Conservation (phyloP, 2,329 filamentous ascomycete species). For the Nigrospora sphaerica region DNA sequence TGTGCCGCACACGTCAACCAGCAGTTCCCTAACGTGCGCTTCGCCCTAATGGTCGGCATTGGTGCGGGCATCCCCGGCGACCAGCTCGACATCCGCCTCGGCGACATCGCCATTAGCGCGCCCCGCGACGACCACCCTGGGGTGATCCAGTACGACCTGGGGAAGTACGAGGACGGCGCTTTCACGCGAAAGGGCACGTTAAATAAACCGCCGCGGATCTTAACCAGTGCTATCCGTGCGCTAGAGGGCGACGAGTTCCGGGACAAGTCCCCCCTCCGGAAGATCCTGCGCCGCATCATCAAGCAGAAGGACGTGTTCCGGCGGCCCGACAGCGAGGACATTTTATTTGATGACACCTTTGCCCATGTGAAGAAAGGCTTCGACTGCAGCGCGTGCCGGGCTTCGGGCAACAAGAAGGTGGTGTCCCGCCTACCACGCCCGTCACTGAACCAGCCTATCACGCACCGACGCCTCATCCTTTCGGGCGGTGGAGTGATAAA, state of each 20-base stretch:
- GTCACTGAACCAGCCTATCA: conserved; percentile 20
- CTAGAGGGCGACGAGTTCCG: not conserved
- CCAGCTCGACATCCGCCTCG: conserved; percentile 20
- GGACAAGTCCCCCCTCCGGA: not conserved
- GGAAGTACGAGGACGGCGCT: not conserved
- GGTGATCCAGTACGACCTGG: not conserved
- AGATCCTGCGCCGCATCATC: not conserved
- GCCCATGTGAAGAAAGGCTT: not conserved
- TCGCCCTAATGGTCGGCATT: not conserved
- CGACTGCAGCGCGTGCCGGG: not conserved
- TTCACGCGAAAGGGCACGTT: not conserved
- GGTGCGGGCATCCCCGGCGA: not conserved
- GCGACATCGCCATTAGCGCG: conserved; percentile 13
- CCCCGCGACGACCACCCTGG: not conserved
- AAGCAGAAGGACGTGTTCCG: not conserved
- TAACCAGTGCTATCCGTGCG: not conserved
- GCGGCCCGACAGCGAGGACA: not conserved
- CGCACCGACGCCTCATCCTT: conserved; percentile 26
- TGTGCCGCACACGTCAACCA: not conserved
- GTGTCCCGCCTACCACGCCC: not conserved
- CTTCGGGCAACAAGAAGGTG: not conserved
- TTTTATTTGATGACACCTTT: not conserved
- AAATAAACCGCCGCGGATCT: conserved; percentile 10
- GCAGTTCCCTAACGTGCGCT: not conserved
- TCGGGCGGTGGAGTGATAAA: conserved; percentile 22